Conservation (phyloP, 2,329 filamentous ascomycete species). For the Cadophora malorum region DNA sequence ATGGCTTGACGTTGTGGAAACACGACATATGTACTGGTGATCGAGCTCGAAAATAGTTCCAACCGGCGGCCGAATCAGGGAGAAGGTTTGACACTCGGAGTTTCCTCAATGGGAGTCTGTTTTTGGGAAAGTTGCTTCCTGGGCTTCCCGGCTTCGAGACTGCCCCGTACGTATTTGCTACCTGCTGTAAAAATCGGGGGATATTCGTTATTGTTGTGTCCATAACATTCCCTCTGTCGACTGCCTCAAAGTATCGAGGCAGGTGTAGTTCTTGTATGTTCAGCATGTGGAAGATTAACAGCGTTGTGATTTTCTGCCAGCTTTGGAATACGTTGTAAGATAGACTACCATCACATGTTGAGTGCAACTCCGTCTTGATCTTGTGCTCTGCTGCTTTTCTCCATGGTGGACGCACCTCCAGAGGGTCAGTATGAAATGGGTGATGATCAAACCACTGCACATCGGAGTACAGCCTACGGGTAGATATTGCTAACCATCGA, state of each 20-base stretch:
- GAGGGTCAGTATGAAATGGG: neutral
- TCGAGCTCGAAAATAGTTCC: neutral
- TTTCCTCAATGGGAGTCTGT: neutral
- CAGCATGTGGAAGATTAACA: neutral
- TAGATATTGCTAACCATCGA: neutral
- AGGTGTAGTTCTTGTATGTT: neutral
- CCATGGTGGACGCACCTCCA: neutral
- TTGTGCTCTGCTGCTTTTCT: neutral
- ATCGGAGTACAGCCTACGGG: neutral
- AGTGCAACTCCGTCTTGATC: neutral
- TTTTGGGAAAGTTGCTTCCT: too few relatives aligned
- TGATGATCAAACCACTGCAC: neutral
- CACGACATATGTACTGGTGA: neutral
- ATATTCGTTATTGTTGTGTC: too few relatives aligned
- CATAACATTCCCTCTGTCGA: neutral
- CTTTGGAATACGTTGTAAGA: neutral
- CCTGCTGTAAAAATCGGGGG: too few relatives aligned
- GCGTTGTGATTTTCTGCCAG: neutral
- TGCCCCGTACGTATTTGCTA: too few relatives aligned
- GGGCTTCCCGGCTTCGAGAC: too few relatives aligned
- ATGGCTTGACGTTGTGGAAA: neutral
- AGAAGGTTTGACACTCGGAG: neutral
- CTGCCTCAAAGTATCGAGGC: neutral
- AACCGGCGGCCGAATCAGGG: neutral
- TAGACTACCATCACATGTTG: neutral